phyloP scores from a whole-genome alignment of 1,139 yeast genomes.

The Pichiaceae sp. region DNA sequence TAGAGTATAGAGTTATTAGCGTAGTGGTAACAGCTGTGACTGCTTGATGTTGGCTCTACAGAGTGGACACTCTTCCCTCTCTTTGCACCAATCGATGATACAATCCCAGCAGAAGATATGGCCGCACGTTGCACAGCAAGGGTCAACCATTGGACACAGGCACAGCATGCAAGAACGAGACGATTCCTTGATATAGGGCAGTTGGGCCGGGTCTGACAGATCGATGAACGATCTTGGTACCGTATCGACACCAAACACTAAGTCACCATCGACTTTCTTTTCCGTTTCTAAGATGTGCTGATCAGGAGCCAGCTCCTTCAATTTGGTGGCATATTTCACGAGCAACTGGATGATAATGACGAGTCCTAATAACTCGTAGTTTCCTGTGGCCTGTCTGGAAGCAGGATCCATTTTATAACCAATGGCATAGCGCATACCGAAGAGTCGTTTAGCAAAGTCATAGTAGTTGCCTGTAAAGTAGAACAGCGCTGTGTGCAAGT shows the following conservation, averaged over 20 bases:
- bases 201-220: slow-evolving; percentile 43
- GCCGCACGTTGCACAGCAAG: slow-evolving; percentile 85
- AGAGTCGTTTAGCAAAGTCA: slow-evolving; percentile 63
- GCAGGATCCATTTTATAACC: slow-evolving; percentile 49
- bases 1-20: slow-evolving; percentile 22
- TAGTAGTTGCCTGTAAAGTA: slow-evolving; percentile 79
- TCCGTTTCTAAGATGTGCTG: background rate
- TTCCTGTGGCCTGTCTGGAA: slow-evolving; percentile 33
- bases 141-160: slow-evolving; percentile 68
- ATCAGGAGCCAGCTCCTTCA: background rate
- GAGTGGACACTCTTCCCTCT: slow-evolving; percentile 81
- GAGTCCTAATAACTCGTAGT: slow-evolving; percentile 73
- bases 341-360: slow-evolving; percentile 55
- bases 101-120: slow-evolving; percentile 93
- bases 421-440: slow-evolving; percentile 72
- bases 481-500: slow-evolving; percentile 70
- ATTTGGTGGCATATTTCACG: slow-evolving; percentile 29
- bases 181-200: slow-evolving; percentile 64
- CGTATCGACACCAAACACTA: background rate
- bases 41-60: slow-evolving; percentile 73
- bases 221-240: slow-evolving; percentile 26
- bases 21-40: slow-evolving; percentile 65
- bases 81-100: slow-evolving; percentile 82
- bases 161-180: slow-evolving; percentile 82
- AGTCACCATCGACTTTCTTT: background rate